Percentiles rank a stretch among this genome's conserved stretches.
phyloP scores from a whole-genome alignment of 1,139 yeast species.

The Taphrina confusa region DNA sequence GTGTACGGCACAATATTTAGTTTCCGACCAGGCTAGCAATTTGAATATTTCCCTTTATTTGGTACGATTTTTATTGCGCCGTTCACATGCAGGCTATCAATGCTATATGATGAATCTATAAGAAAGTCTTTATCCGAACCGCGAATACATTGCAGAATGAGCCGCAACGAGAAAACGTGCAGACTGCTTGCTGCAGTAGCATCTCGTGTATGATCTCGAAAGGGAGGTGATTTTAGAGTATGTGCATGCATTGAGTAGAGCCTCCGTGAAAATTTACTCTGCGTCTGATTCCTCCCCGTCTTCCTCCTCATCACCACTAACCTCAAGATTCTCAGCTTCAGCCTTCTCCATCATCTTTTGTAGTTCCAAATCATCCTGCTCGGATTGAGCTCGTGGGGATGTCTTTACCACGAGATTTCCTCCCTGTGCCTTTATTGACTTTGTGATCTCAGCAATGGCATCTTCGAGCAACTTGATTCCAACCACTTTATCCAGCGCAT shows the following conservation, averaged over 20 bases:
- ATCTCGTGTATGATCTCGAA: too few species aligned
- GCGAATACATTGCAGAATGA: too few species aligned
- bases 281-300: conserved; percentile 32
- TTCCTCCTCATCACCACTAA: conserved; percentile 48
- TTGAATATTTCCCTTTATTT: too few species aligned
- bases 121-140: too few species aligned
- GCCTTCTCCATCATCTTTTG: conserved; percentile 85
- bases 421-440: conserved; percentile 68
- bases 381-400: conserved; percentile 99
- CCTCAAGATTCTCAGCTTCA: conserved; percentile 65
- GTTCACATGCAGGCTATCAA: too few species aligned
- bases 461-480: conserved; percentile 77
- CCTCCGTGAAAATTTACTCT: conserved; percentile 8
- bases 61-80: too few species aligned
- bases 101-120: too few species aligned
- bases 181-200: too few species aligned
- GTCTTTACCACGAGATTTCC: conserved; percentile 91
- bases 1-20: too few species aligned
- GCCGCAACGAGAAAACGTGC: too few species aligned
- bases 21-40: too few species aligned
- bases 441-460: conserved; percentile 75
- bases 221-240: background rate
- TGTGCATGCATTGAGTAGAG: background rate
- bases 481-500: conserved; percentile 84
- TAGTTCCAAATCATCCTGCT: conserved; percentile 96